Evolutionary conservation across 345 rosid genomes (phyloP).

Genomic region (Salix dunnii): DNA sequence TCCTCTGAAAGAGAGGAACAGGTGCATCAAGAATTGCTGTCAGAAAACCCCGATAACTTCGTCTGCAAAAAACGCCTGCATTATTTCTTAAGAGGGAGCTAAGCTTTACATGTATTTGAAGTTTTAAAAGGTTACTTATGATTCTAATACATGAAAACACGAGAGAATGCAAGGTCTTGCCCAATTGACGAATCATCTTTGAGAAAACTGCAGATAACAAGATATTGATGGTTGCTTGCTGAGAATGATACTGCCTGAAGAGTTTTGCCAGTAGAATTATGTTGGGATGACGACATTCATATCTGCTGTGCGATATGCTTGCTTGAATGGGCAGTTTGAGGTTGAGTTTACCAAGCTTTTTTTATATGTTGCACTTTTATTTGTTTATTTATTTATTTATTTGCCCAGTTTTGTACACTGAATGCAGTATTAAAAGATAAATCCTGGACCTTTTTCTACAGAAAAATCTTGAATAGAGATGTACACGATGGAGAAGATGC

Average conservation of each 20-base stretch:
- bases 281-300: neutral
- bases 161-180: neutral
- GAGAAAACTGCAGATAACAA: neutral
- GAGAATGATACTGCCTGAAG: neutral
- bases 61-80: constrained; percentile 8
- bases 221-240: neutral
- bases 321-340: neutral
- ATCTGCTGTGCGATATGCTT: neutral
- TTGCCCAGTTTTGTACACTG: neutral
- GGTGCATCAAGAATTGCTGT: constrained; percentile 5
- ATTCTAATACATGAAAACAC: neutral
- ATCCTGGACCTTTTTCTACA: too few relatives aligned
- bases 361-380: neutral
- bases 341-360: neutral
- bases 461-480: too few relatives aligned
- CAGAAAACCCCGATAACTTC: constrained; percentile 14
- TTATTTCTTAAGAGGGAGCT: constrained; percentile 21
- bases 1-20: constrained; percentile 14
- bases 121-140: neutral
- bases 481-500: too few relatives aligned
- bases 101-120: constrained; percentile 4
- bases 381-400: neutral
- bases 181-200: constrained; percentile 4
- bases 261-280: neutral
- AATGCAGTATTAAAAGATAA: neutral